phyloP scores from a whole-genome alignment of 306 rosid genomes.

The Fagus crenata region DNA sequence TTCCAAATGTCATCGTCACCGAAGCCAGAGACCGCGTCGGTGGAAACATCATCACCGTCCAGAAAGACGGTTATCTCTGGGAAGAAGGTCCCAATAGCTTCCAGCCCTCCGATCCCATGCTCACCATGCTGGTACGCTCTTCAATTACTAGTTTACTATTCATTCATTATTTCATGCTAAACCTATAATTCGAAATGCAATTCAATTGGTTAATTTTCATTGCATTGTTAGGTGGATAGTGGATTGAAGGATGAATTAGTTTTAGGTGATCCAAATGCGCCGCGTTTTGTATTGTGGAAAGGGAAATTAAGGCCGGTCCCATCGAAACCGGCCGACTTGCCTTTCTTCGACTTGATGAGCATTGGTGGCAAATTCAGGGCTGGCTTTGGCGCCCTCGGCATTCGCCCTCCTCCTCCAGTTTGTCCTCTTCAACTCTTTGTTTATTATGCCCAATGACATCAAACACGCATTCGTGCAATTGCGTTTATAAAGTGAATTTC shows the following conservation, averaged over 20 bases:
- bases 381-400: conserved; percentile 92
- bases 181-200: not conserved
- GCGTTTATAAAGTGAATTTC: conserved; percentile 41
- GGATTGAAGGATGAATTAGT: conserved; percentile 92
- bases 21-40: conserved; percentile 86
- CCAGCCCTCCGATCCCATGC: conserved; percentile 94
- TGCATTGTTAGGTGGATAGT: conserved; percentile 69
- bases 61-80: conserved; percentile 84
- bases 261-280: conserved; percentile 87
- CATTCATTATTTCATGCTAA: not conserved
- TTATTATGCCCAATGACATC: conserved; percentile 16
- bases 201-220: not conserved
- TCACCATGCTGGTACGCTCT: conserved; percentile 74
- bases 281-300: conserved; percentile 87
- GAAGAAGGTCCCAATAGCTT: conserved; percentile 97
- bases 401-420: conserved; percentile 97
- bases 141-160: not conserved
- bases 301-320: conserved; percentile 89
- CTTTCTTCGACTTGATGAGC: conserved; percentile 94
- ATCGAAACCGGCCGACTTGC: conserved; percentile 64
- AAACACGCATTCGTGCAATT: not conserved
- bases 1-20: conserved; percentile 59
- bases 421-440: conserved; percentile 44
- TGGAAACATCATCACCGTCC: conserved; percentile 76
- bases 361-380: conserved; percentile 91